These are phyloP conservation scores for Salisapilia sapeloensis DNA, from an alignment of 352 stramenopile genomes.

Conservation along the genomic window DNA sequence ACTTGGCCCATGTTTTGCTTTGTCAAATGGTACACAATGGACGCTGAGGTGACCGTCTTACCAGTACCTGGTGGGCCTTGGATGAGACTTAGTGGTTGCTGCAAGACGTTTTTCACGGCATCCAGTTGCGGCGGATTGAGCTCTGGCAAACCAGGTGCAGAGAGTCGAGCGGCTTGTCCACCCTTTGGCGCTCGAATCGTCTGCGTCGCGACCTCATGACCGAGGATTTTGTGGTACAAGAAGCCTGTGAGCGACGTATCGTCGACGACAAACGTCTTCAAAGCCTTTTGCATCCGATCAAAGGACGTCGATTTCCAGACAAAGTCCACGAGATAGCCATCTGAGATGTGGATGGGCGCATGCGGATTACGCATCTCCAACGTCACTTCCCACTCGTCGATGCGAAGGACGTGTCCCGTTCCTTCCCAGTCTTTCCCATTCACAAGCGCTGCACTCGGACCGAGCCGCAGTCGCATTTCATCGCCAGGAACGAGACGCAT, in stretches of 20 bases:
- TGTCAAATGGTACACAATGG: slow-evolving; percentile 98
- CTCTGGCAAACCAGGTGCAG: slow-evolving; percentile 89
- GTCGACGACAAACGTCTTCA: slow-evolving; percentile 98
- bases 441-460: slow-evolving; percentile 58
- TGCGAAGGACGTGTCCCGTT: slow-evolving; percentile 84
- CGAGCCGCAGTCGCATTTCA: slow-evolving; percentile 90
- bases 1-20: slow-evolving; percentile 98
- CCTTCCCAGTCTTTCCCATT: slow-evolving; percentile 87
- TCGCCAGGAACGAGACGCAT: slow-evolving; percentile 90
- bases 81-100: slow-evolving; percentile 95
- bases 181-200: slow-evolving; percentile 59
- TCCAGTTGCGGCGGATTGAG: slow-evolving; percentile 96
- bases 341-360: slow-evolving; percentile 84
- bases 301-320: slow-evolving; percentile 99
- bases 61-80: slow-evolving; percentile 94
- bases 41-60: slow-evolving; percentile 96
- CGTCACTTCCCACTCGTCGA: slow-evolving; percentile 74
- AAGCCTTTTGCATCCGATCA: slow-evolving; percentile 96
- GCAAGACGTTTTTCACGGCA: slow-evolving; percentile 91
- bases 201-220: slow-evolving; percentile 93
- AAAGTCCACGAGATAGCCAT: slow-evolving; percentile 96
- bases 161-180: slow-evolving; percentile 46
- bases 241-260: slow-evolving; percentile 97
- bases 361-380: slow-evolving; percentile 75
- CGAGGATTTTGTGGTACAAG: slow-evolving; percentile 98